Base-by-base conservation (phyloP, 75 land plant species). In the Isoetes taiwanensis region DNA sequence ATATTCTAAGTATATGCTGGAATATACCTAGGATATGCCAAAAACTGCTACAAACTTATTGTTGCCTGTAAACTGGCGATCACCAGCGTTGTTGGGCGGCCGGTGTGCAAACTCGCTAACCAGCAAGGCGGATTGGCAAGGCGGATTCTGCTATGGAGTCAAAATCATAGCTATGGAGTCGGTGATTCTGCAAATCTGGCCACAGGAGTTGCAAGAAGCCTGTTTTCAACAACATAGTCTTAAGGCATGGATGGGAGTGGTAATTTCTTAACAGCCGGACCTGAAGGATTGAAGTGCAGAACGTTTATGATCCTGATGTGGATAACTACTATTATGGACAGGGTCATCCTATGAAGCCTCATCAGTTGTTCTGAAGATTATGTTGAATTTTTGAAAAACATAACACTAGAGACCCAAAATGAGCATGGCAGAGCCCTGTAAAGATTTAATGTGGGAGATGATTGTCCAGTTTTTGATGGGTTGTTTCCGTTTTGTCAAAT, bases 341-440 rank as follows among this genome's bases (percentile, higher is more conserved):
- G 56, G 80, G 80, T 1, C 80, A 94, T 61, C 99, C 90, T 1
- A 71, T 72, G 16, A 96, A 94, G 84, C 78, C 89, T 14, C 96
- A 86, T 28, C 96, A 94, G 70, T 94, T 89, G 89, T 75, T 84
- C 96, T 5, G 60, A 73, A 16, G 99, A 94, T 62, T 94, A 94
- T 65, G 81, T 94, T 14, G 96, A 84, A 32, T 94, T 94, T 43
- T 63, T 94, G 64, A 78, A 82, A 28, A 73, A 86, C 61, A 89
- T 94, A 8, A 89, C 81, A 0, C 96, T 96, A 26, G 73, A 83
- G 28, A 78, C 80, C 2, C 81, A 76, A 34, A 73, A 80, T 28
- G 53, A 85, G 68, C 89, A 72, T 46, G 29, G 72, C 0, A 58
- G 75, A 41, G 96, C 88, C 41, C 59, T 89, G 39, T 30, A 67